Percentiles rank a stretch among this genome's conserved stretches.
Conservation (phyloP, 805 yeast species). For the Kodamaea nitidulidarum region DNA sequence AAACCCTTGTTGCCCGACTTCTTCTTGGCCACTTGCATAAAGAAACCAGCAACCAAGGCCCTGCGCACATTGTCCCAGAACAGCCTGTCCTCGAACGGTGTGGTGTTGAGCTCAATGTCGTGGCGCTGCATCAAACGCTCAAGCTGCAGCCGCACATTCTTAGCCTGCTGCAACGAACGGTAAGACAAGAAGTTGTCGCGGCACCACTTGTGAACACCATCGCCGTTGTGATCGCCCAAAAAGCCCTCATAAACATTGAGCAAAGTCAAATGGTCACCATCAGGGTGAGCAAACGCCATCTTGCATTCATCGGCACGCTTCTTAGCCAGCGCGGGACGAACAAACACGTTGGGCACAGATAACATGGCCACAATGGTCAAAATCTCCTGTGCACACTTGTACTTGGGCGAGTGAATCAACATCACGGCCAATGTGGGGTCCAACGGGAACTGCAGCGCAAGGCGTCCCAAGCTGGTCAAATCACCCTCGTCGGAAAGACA, state of each 20-base stretch:
- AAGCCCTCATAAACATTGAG: conserved; percentile 86
- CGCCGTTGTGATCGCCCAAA: conserved; percentile 60
- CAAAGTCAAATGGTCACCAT: conserved; percentile 91
- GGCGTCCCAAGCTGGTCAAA: conserved; percentile 81
- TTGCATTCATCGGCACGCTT: conserved; percentile 91
- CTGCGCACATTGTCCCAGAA: conserved; percentile 79
- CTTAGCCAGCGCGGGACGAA: conserved; percentile 84
- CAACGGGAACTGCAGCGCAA: conserved; percentile 89
- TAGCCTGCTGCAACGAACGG: conserved; percentile 82
- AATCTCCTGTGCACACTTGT: conserved; percentile 83
- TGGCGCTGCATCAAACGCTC: conserved; percentile 76
- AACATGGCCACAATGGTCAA: conserved; percentile 84
- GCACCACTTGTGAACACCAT: conserved; percentile 80
- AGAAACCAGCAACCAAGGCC: conserved; percentile 88
- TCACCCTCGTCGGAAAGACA: conserved; percentile 92
- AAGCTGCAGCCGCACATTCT: conserved; percentile 80
- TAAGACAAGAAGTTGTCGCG: conserved; percentile 82
- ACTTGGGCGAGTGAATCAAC: conserved; percentile 83
- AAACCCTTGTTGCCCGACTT: conserved; percentile 74
- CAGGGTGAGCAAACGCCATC: conserved; percentile 82
- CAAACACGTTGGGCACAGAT: conserved; percentile 91
- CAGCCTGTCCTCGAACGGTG: conserved; percentile 51
- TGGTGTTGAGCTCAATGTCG: conserved; percentile 68
- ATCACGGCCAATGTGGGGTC: conserved; percentile 95
- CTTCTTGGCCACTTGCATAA: conserved; percentile 97